Percentiles rank a stretch among this genome's conserved stretches.
These are phyloP conservation scores for Hypoxylon sp. DNA, from an alignment of 2,329 filamentous ascomycete genomes.

Conservation along the genomic window DNA sequence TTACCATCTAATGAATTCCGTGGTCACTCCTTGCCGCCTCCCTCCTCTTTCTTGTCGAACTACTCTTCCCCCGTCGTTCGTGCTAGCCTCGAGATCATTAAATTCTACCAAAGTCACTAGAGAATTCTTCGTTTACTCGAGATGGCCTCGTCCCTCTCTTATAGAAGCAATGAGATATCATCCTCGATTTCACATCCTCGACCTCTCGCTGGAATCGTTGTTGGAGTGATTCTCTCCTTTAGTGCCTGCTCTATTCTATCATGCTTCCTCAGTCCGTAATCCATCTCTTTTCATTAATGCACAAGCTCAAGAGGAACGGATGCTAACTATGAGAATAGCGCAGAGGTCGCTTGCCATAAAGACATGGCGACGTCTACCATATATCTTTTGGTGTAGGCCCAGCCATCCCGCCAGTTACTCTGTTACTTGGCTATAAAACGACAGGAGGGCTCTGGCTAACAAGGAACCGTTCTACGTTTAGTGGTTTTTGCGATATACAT, in stretches of 20 bases:
- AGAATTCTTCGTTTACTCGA: background rate
- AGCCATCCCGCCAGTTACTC: background rate
- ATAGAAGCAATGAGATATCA: constrained; percentile 12
- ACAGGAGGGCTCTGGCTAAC: background rate
- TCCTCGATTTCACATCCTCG: constrained; percentile 7
- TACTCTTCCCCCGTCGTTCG: background rate
- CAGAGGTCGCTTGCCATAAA: constrained; percentile 58
- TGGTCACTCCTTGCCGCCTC: background rate
- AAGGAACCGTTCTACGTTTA: constrained; percentile 48
- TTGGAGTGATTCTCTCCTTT: constrained; percentile 40
- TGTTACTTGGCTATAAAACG: background rate
- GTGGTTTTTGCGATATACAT: constrained; percentile 72
- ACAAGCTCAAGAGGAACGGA: background rate
- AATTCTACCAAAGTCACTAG: constrained; percentile 4
- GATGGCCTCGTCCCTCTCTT: constrained; percentile 30
- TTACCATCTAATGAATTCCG: background rate
- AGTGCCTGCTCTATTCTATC: constrained; percentile 41
- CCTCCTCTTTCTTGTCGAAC: constrained; percentile 7
- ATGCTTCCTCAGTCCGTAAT: constrained; percentile 41
- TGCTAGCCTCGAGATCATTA: background rate
- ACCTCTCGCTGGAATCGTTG: constrained; percentile 30
- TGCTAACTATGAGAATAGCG: constrained; percentile 49
- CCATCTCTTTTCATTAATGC: background rate
- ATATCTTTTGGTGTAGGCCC: constrained; percentile 61
- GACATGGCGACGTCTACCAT: constrained; percentile 59